Evolutionary conservation across 2,329 filamentous ascomycete species (phyloP), one percentile per base, ranked within the genome.

Genomic region (Colletotrichum sp.): DNA sequence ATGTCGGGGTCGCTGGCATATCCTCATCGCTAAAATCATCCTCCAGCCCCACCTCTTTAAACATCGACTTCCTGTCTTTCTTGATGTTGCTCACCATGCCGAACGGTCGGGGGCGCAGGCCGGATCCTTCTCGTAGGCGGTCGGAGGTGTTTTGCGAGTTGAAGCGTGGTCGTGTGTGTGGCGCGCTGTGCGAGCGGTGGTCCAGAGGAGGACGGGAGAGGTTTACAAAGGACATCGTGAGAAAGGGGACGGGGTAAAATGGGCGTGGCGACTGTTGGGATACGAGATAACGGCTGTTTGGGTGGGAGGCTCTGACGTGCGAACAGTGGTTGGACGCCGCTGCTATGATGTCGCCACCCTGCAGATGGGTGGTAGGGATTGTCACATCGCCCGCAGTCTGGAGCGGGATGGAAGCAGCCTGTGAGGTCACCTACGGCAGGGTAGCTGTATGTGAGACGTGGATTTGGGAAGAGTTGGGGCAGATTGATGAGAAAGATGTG

Each of bases 41-140:
- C 65, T 85, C 82, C 24, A 90, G 79, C 6, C 89, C 89, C 55
- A 87, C 80, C 80, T 91, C 89, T 79, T 84, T 89, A 78, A 91
- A 91, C 72, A 90, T 83, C 26, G 89, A 90, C 78, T 83, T 87
- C 65, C 89, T 85, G 56, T 85, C 88, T 79, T 89, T 90, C 76
- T 82, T 84, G 64, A 90, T 86, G 72, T 87, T 89, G 78, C 83
- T 83, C 55, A 79, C 78, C 83, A 87, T 87, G 32, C 83, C 81
- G 77, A 88, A 85, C 2, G 83, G 79, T 62, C 83, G 83, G 13
- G 83, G 81, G 67, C 82, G 78, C 15, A 85, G 82, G 38, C 80
- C 80, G n/a, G 85, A 85, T 73, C 86, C 83, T 79, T 90, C 89
- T 77, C 88, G 86, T 48, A 91, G 81, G 56, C 89, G 87, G 79